These are phyloP conservation scores for Penicillium sp. DNA, from an alignment of 2,329 filamentous ascomycete genomes.

Conservation along the genomic window DNA sequence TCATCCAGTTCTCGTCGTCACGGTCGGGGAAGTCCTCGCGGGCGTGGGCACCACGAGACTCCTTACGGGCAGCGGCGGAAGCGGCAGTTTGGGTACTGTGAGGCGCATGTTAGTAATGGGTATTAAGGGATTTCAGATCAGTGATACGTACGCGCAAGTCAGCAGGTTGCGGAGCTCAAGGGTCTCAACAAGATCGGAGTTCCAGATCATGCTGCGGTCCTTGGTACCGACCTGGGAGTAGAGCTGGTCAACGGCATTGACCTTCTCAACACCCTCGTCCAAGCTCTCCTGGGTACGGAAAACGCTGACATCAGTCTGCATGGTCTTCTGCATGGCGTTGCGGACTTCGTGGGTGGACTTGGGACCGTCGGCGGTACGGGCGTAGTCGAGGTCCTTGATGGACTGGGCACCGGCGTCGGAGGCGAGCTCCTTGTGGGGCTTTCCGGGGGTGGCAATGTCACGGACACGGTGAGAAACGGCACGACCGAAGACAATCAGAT, in stretches of 20 bases:
- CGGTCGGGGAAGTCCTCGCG: constrained; percentile 95
- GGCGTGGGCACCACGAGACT: constrained; percentile 95
- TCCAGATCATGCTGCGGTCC: constrained; percentile 99
- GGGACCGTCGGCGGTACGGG: constrained; percentile 80
- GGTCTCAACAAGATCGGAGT: constrained; percentile 94
- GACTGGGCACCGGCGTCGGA: constrained; percentile 87
- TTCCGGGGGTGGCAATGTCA: constrained; percentile 85
- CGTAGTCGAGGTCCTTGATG: constrained; percentile 81
- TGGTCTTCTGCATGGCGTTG: constrained; percentile 92
- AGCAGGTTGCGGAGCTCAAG: constrained; percentile 92
- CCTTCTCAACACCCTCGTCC: constrained; percentile 88
- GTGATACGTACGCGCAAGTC: constrained; percentile 81
- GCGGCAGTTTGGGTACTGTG: constrained; percentile 82
- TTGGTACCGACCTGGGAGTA: constrained; percentile 89
- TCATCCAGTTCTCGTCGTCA: constrained; percentile 98
- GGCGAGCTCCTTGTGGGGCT: constrained; percentile 74
- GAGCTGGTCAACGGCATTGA: constrained; percentile 77
- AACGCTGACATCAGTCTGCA: constrained; percentile 96
- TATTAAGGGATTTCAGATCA: background rate
- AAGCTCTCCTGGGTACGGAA: constrained; percentile 94
- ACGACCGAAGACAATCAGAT: constrained; percentile 96
- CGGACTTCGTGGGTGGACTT: constrained; percentile 88
- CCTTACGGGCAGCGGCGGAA: constrained; percentile 89
- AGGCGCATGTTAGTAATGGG: constrained; percentile 8
- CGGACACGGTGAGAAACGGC: constrained; percentile 96